A percentile compares a stretch with the other conserved stretches of the same genome.
Conservation (phyloP, 306 rosid species). For the Corylus avellana region DNA sequence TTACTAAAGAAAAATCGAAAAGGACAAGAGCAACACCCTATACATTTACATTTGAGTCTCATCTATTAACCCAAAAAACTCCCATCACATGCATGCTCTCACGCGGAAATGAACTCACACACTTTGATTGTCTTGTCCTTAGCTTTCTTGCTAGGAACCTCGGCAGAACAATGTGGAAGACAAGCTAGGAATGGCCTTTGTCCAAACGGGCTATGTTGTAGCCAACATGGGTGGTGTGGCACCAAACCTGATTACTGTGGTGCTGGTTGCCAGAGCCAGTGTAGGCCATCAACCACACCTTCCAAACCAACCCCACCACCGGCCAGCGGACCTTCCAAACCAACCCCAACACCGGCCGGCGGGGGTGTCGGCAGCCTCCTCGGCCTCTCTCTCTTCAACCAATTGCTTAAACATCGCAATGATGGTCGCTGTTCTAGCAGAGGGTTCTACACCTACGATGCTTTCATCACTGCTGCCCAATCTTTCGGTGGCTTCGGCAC, state of each 20-base stretch:
- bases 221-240: slow-evolving; percentile 9
- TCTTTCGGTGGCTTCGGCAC: slow-evolving; percentile 45
- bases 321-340: too few relatives aligned
- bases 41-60: too few relatives aligned
- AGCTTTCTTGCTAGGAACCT: background rate
- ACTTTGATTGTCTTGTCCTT: background rate
- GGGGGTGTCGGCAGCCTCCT: slow-evolving; percentile 32
- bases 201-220: slow-evolving; percentile 24
- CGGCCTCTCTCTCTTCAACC: slow-evolving; percentile 33
- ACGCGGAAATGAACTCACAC: background rate
- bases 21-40: too few relatives aligned
- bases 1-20: too few relatives aligned
- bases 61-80: too few relatives aligned
- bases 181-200: slow-evolving; percentile 20
- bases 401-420: slow-evolving; percentile 48
- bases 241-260: background rate
- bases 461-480: slow-evolving; percentile 54
- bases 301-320: background rate
- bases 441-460: slow-evolving; percentile 60
- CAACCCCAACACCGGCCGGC: background rate
- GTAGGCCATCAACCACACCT: background rate
- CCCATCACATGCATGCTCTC: background rate
- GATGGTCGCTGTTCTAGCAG: slow-evolving; percentile 25
- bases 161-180: slow-evolving; percentile 24
- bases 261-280: background rate